Percentiles rank a stretch among this genome's conserved stretches.
Evolutionary conservation across 257 asterid genomes (phyloP).

Genomic region (Rubia yunnanensis): DNA sequence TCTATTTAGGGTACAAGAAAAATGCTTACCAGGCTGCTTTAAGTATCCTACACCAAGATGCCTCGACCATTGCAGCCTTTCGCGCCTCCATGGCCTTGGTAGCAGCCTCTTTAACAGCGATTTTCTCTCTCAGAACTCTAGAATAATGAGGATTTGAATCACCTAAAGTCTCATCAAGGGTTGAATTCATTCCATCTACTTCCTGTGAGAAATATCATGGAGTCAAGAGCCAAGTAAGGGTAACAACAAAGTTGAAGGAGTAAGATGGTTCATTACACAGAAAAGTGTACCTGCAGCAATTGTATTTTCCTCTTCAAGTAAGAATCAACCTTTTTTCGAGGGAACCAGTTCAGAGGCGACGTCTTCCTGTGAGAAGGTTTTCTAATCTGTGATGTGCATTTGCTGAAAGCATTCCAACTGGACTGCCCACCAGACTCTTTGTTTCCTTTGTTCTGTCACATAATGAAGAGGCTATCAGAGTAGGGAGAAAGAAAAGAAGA

Average conservation of each 20-base stretch:
- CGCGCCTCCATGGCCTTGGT: conserved; percentile 75
- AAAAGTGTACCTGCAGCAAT: conserved; percentile 64
- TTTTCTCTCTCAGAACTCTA: conserved; percentile 70
- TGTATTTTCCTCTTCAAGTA: conserved; percentile 83
- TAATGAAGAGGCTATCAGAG: background rate
- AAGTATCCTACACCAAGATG: conserved; percentile 96
- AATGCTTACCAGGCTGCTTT: conserved; percentile 70
- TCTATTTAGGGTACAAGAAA: background rate
- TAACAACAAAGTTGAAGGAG: background rate
- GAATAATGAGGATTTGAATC: conserved; percentile 90
- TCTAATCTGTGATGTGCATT: conserved; percentile 68
- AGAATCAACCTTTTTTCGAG: conserved; percentile 83
- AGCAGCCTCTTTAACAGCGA: conserved; percentile 91
- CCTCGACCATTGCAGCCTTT: conserved; percentile 90
- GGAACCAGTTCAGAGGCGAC: conserved; percentile 91
- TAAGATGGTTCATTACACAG: conserved; percentile 7
- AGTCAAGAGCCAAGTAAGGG: background rate
- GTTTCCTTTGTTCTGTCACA: conserved; percentile 39
- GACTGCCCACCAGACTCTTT: conserved; percentile 51
- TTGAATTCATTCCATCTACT: conserved; percentile 79
- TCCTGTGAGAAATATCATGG: conserved; percentile 35
- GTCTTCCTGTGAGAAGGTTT: conserved; percentile 75
- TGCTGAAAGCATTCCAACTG: conserved; percentile 50
- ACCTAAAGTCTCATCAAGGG: conserved; percentile 93
- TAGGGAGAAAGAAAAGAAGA: background rate